Evolutionary conservation across 495 filamentous ascomycete species (phyloP).

Genomic region (Emericellopsis terricola): DNA sequence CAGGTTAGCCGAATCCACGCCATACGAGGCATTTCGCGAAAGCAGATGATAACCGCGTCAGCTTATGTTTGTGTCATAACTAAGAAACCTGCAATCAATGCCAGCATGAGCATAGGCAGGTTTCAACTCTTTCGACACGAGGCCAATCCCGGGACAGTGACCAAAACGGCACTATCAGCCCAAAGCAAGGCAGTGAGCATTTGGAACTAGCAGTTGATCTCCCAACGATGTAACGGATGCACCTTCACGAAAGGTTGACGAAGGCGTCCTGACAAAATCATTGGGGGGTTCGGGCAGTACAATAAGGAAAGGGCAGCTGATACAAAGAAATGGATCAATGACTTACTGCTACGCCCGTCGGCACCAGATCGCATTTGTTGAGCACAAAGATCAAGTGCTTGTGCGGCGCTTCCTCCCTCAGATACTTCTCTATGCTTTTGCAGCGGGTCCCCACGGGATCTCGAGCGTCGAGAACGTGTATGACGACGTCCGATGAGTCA

Average conservation of each 20-base stretch:
- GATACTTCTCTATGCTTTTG: constrained; percentile 82
- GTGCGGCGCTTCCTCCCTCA: constrained; percentile 80
- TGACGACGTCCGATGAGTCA: constrained; percentile 86
- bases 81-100: constrained; percentile 74
- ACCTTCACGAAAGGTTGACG: constrained; percentile 45
- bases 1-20: too few species aligned
- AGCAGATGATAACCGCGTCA: too few species aligned
- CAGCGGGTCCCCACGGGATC: constrained; percentile 85
- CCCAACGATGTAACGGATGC: constrained; percentile 97
- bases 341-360: constrained; percentile 87
- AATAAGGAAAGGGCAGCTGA: constrained; percentile 5
- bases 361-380: constrained; percentile 95
- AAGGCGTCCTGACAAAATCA: constrained; percentile 91
- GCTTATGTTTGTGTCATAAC: constrained; percentile 99
- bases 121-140: constrained; percentile 74
- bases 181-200: constrained; percentile 8
- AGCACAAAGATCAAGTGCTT: constrained; percentile 87
- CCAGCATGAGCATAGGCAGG: constrained; percentile 26
- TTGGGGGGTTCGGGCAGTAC: constrained; percentile 27
- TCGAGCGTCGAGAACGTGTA: constrained; percentile 86
- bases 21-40: constrained; percentile 3
- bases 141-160: constrained; percentile 49
- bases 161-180: constrained; percentile 68
- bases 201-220: constrained; percentile 57
- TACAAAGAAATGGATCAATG: constrained; percentile 5